phyloP scores from a whole-genome alignment of 352 stramenopile species.

The Phytophthora pluvialis region DNA sequence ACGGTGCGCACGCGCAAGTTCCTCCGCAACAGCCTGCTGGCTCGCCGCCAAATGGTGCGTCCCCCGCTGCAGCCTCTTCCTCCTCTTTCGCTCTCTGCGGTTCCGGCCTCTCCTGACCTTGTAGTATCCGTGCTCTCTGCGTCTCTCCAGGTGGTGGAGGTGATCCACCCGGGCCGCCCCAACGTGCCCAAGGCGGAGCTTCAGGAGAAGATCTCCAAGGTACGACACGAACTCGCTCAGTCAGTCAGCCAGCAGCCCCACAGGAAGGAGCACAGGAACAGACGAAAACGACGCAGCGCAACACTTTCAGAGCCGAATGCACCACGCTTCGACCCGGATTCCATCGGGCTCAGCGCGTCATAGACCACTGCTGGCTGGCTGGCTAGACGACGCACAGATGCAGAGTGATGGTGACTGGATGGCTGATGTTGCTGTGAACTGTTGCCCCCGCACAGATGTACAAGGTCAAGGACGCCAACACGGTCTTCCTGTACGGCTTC shows the following conservation, averaged over 20 bases:
- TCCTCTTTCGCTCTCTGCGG: not conserved
- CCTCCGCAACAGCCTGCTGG: conserved; percentile 97
- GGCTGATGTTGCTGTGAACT: conserved; percentile 21
- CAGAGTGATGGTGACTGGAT: conserved; percentile 1
- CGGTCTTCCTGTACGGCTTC: conserved; percentile 98
- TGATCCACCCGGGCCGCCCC: conserved; percentile 97
- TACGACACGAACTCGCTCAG: conserved; percentile 42
- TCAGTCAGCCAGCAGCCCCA: conserved; percentile 1
- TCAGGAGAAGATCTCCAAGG: conserved; percentile 97
- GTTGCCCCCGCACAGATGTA: conserved; percentile 78
- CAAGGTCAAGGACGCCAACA: conserved; percentile 96
- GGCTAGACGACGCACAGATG: conserved; percentile 16
- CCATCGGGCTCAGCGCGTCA: not conserved
- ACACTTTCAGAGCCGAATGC: conserved; percentile 16
- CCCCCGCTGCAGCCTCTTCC: not conserved
- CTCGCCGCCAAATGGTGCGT: conserved; percentile 97
- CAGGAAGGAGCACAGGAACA: conserved; percentile 12
- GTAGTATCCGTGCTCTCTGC: not conserved
- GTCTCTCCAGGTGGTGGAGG: conserved; percentile 93
- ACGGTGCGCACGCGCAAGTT: conserved; percentile 99
- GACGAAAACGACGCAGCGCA: conserved; percentile 1
- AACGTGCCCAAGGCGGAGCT: conserved; percentile 98
- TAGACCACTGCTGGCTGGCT: conserved; percentile 25
- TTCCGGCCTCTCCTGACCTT: conserved; percentile 6
- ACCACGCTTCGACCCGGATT: not conserved